Evolutionary conservation across 2,329 filamentous ascomycete species (phyloP).

Genomic region (Sclerotinia nivalis): DNA sequence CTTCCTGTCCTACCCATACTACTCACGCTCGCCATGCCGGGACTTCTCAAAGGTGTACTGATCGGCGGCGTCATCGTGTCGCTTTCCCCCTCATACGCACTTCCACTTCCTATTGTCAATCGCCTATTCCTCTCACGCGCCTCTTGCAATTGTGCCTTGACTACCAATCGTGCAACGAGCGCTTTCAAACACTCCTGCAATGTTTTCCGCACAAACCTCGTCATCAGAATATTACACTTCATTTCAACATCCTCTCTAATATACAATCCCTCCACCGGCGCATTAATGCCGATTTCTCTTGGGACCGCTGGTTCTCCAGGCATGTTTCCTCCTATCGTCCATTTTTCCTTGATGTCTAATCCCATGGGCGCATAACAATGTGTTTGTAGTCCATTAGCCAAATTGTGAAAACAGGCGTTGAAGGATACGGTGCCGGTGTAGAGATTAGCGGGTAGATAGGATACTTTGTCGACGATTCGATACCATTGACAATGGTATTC

Average conservation of each 20-base stretch:
- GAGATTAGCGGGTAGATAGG: conserved; percentile 67
- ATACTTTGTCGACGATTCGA: conserved; percentile 72
- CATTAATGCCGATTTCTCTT: conserved; percentile 66
- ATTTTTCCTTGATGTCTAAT: conserved; percentile 75
- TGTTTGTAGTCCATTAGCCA: conserved; percentile 72
- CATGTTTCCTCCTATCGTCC: conserved; percentile 71
- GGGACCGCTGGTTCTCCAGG: conserved; percentile 68
- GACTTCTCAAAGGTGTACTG: conserved; percentile 13
- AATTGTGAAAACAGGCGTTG: conserved; percentile 77
- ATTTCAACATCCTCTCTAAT: conserved; percentile 82
- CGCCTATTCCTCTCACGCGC: conserved; percentile 5
- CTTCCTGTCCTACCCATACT: conserved; percentile 16
- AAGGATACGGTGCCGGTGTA: conserved; percentile 70
- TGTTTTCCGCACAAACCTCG: conserved; percentile 79
- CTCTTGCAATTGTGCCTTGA: conserved; percentile 47
- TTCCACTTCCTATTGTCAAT: not conserved
- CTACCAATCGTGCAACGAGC: conserved; percentile 64
- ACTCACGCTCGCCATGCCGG: conserved; percentile 1
- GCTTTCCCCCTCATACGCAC: not conserved
- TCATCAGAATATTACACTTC: conserved; percentile 75
- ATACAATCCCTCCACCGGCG: conserved; percentile 70
- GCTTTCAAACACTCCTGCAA: conserved; percentile 72
- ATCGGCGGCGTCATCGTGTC: conserved; percentile 6
- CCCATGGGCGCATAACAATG: conserved; percentile 83
- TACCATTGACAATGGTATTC: conserved; percentile 78